phyloP scores from a whole-genome alignment of 768 basidiomycete species.

The Pulveroboletus frians region DNA sequence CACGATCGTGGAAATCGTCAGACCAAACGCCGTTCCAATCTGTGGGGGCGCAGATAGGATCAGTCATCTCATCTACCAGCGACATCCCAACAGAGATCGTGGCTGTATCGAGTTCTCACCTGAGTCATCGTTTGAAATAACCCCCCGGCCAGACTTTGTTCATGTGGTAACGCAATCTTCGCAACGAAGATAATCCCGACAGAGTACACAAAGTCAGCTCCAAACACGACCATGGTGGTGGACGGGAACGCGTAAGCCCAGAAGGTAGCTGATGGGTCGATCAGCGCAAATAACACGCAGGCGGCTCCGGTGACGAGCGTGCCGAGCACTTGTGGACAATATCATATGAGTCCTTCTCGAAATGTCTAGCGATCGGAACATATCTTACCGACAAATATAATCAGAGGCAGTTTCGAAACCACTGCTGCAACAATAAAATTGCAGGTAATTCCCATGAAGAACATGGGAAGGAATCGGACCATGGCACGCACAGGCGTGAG shows the following conservation, averaged over 20 bases:
- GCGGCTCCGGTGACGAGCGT: conserved; percentile 54
- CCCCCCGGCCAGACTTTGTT: conserved; percentile 73
- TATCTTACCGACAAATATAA: conserved; percentile 50
- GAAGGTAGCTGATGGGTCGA: conserved; percentile 50
- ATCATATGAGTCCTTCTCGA: background rate
- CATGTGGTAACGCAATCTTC: conserved; percentile 57
- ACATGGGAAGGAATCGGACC: conserved; percentile 67
- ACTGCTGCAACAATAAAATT: conserved; percentile 62
- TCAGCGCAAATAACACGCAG: conserved; percentile 63
- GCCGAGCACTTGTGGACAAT: conserved; percentile 38
- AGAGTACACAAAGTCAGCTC: conserved; percentile 74
- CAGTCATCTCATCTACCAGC: background rate
- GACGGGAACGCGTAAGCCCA: conserved; percentile 78
- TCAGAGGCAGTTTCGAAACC: conserved; percentile 49
- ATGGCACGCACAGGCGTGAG: conserved; percentile 57
- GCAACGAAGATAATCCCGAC: conserved; percentile 72
- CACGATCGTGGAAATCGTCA: conserved; percentile 69
- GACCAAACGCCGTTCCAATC: conserved; percentile 66
- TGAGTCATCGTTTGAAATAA: conserved; percentile 78
- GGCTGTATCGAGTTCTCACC: conserved; percentile 29
- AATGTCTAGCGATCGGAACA: background rate
- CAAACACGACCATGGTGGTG: conserved; percentile 58
- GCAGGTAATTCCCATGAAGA: conserved; percentile 55
- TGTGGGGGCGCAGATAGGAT: conserved; percentile 16
- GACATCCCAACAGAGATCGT: background rate